Evolutionary conservation across 164 flowering plant genomes (phyloP), one percentile per base, ranked within the genome.

Genomic region (Cinnamomum micranthum): DNA sequence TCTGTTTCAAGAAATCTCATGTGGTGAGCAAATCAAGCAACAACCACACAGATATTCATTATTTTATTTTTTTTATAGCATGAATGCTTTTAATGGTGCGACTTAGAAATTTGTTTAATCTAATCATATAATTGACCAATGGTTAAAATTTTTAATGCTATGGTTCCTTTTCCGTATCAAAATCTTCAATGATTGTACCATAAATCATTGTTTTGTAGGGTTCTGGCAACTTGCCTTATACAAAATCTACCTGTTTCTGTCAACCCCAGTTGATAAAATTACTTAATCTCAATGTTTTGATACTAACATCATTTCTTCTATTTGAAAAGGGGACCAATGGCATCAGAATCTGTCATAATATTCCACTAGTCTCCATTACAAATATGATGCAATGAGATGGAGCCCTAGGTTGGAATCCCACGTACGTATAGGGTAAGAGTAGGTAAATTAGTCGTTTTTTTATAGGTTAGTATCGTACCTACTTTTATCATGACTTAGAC

Each of bases 401-500:
- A 67, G 14, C 7, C n/a, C 10, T 12, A 69, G 71, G 55, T 22
- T 47, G 31, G 50, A 69, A n/a, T 31, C 20, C 71, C 0, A 20
- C 58, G 6, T 23, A 9, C 71, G 6, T 23, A 9, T 7, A 20
- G 35, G 52, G 47, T 50, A 31, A 67, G 52, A 41, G 52, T 69
- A 7, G 71, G 58, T 69, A 47, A 52, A 15, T 69, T 69, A 69
- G 52, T 69, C 47, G 55, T 47, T 41, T 35, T 14, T 67, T 22
- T 69, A 47, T 47, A 47, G 71, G 52, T 69, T 23, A n/a, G 11
- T 69, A 41, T 6, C 55, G 3, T 69, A 69, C 55, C 55, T 47
- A 69, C 71, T 47, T 13, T 35, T 47, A 69, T 69, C 71, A 51
- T 23, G 20, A 35, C 28, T 69, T 41, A 52, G 24, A 41, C 52